Base-by-base conservation (phyloP, 2,329 filamentous ascomycete species). In the Alternaria sp. region DNA sequence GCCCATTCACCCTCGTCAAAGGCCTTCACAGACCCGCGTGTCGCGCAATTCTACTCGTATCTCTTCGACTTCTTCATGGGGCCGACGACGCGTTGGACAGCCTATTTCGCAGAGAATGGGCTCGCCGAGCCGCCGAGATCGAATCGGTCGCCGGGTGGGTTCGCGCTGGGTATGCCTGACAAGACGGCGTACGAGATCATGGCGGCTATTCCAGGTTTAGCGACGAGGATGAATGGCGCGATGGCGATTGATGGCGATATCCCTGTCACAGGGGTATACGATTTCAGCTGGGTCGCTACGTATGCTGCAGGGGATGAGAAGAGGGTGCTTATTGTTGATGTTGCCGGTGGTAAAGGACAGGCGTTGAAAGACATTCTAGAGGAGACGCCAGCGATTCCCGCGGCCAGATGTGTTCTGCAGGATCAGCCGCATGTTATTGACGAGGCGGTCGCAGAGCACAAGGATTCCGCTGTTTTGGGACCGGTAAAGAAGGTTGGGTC, bases 101-200 rank as follows among this genome's bases (percentile, higher is more conserved):
- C 39, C 12, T 57, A 60, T 22, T 60, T 60, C 22, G 52, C 38
- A n/a, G 32, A 30, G 39, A 56, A 60, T n/a, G 57, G 57, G 30
- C 57, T 52, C 4, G 57, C 53, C 12, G 57, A 60, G 41, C 57
- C 57, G 47, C 22, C 38, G 32, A 39, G 46, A 16, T 51, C 57
- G 26, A 57, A 60, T 48, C 57, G 57, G 20, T 51, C 57, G 5
- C 53, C 57, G 16, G 43, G 41, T 9, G 46, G 53, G 3, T 47
- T 57, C 41, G 57, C 53, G 24, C 30, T 57, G 22, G 57, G 57
- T n/a, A 51, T 57, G 44, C 57, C 53, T 26, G 57, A 60, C 42
- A 60, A 57, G 57, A 60, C 57, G n/a, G 44, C 47, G 9, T 60
- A 60, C 44, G 53, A 60, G 18, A 60, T 60, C 47, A 51, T 60